A percentile compares a stretch with the other conserved stretches of the same genome.
Conservation (phyloP, 768 basidiomycete genomes). For the Kwoniella newhampshirensis region DNA sequence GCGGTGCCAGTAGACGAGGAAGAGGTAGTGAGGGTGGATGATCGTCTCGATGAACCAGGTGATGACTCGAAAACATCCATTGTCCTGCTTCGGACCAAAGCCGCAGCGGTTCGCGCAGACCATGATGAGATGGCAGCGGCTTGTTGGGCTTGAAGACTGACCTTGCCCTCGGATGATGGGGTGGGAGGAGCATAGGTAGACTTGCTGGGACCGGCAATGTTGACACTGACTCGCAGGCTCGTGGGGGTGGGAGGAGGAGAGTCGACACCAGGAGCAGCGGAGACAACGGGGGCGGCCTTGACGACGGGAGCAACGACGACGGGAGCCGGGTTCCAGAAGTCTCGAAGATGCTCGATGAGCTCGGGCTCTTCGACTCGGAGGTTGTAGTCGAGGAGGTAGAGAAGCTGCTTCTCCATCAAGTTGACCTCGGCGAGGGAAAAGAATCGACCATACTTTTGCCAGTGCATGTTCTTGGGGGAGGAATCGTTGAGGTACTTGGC, state of each 20-base stretch:
- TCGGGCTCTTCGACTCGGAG: conserved; percentile 85
- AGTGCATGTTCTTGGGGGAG: conserved; percentile 81
- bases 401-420: conserved; percentile 94
- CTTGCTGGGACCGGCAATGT: conserved; percentile 24
- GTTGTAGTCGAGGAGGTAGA: conserved; percentile 84
- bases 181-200: conserved; percentile 23
- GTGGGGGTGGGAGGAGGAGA: conserved; percentile 31
- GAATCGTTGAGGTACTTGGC: conserved; percentile 97
- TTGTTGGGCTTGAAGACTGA: conserved; percentile 14
- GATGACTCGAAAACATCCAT: conserved; percentile 19
- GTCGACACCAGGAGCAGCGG: conserved; percentile 8
- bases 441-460: conserved; percentile 76
- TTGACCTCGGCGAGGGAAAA: conserved; percentile 67
- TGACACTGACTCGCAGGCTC: conserved; percentile 27
- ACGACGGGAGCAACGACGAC: conserved; percentile 3
- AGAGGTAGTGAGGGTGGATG: conserved; percentile 7
- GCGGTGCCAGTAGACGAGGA: neutral
- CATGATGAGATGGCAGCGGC: conserved; percentile 27
- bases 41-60: conserved; percentile 10
- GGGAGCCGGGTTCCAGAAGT: conserved; percentile 58
- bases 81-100: conserved; percentile 19
- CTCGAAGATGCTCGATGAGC: conserved; percentile 60
- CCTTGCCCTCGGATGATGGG: conserved; percentile 3
- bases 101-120: conserved; percentile 23
- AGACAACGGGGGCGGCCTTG: conserved; percentile 5